Conservation (phyloP, 2,329 filamentous ascomycete genomes). For the Sporothrix curviconia region DNA sequence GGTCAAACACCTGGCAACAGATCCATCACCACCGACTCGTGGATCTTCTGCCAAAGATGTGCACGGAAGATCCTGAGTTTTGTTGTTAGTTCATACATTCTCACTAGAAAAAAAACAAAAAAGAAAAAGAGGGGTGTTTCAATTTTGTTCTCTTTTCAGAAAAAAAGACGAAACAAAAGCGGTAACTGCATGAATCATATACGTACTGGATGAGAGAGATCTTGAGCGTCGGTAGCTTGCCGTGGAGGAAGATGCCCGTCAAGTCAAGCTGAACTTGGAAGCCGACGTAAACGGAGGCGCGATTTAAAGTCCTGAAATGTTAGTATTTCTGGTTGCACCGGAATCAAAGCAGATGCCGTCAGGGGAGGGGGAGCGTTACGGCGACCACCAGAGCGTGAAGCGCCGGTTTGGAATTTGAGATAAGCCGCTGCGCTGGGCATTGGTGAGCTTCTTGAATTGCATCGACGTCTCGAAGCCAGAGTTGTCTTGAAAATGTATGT, state of each 20-base stretch:
- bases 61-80: slow-evolving; percentile 75
- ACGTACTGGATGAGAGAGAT: slow-evolving; percentile 80
- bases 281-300: slow-evolving; percentile 96
- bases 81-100: not conserved
- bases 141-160: too few species aligned
- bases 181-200: not conserved
- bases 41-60: slow-evolving; percentile 99
- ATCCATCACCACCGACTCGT: slow-evolving; percentile 98
- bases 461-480: slow-evolving; percentile 56
- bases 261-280: slow-evolving; percentile 98
- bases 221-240: slow-evolving; percentile 96
- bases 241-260: slow-evolving; percentile 97
- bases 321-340: not conserved
- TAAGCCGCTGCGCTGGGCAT: slow-evolving; percentile 90
- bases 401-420: slow-evolving; percentile 98
- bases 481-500: too few species aligned
- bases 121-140: not conserved
- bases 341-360: too few species aligned
- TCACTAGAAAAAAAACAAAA: not conserved
- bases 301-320: slow-evolving; percentile 86
- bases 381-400: slow-evolving; percentile 97
- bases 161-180: too few species aligned
- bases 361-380: too few species aligned
- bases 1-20: slow-evolving; percentile 96
- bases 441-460: slow-evolving; percentile 99